Evolutionary conservation across 1,284 basidiomycete genomes (phyloP).

Genomic region (Malassezia pachydermatis): DNA sequence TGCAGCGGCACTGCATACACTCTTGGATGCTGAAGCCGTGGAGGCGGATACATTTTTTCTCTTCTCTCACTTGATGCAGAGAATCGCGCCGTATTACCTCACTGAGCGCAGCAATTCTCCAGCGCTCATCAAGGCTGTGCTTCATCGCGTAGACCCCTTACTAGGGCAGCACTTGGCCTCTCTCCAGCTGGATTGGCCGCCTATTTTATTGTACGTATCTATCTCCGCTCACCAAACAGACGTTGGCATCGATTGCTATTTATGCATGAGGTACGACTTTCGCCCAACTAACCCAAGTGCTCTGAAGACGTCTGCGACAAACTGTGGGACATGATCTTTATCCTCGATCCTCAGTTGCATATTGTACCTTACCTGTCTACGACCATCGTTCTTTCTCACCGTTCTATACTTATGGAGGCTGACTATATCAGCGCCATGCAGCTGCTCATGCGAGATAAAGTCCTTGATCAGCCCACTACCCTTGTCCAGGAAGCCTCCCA

Average conservation of each 20-base stretch:
- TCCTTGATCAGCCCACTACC: background rate
- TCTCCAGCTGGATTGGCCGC: slow-evolving; percentile 11
- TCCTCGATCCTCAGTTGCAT: slow-evolving; percentile 22
- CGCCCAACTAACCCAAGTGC: slow-evolving; percentile 20
- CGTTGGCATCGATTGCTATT: slow-evolving; percentile 17
- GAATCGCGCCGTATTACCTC: background rate
- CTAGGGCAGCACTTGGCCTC: slow-evolving; percentile 4
- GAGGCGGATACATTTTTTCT: slow-evolving; percentile 15
- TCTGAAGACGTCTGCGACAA: slow-evolving; percentile 23
- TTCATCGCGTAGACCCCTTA: slow-evolving; percentile 9
- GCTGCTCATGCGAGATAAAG: slow-evolving; percentile 25
- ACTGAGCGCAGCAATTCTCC: slow-evolving; percentile 5
- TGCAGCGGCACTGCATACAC: background rate
- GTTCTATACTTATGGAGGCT: slow-evolving; percentile 28
- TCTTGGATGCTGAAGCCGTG: background rate
- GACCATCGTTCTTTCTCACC: slow-evolving; percentile 39
- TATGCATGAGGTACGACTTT: slow-evolving; percentile 1
- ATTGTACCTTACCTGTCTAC: slow-evolving; percentile 39
- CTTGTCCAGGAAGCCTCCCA: slow-evolving; percentile 2
- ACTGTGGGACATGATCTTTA: slow-evolving; percentile 43
- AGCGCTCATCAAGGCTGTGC: slow-evolving; percentile 11
- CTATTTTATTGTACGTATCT: slow-evolving; percentile 6
- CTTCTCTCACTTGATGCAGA: slow-evolving; percentile 1
- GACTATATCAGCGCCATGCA: slow-evolving; percentile 33
- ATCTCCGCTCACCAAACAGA: background rate